These are phyloP conservation scores for Leccinum solheimii DNA, from an alignment of 1,284 basidiomycete species.

Conservation along the genomic window DNA sequence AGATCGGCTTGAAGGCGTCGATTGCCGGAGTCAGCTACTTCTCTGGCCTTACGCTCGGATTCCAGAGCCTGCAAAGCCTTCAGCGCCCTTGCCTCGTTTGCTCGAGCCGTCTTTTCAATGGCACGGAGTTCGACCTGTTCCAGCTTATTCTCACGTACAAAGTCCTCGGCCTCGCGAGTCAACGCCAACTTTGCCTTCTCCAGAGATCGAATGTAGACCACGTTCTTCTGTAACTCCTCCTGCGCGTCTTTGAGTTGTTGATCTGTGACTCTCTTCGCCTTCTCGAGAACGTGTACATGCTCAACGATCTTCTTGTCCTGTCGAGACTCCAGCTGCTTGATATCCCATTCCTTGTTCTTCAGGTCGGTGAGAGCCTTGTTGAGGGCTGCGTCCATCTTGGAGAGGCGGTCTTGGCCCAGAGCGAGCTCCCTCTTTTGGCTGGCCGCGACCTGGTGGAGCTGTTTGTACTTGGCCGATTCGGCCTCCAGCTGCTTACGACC, in stretches of 20 bases:
- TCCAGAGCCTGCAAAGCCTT: conserved; percentile 62
- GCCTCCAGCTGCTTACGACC: conserved; percentile 68
- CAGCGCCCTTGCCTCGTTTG: conserved; percentile 58
- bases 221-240: conserved; percentile 71
- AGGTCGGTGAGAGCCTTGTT: conserved; percentile 79
- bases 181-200: conserved; percentile 81
- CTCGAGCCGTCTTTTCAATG: conserved; percentile 64
- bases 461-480: conserved; percentile 67
- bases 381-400: conserved; percentile 78
- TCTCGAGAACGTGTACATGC: conserved; percentile 96
- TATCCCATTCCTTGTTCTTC: conserved; percentile 82
- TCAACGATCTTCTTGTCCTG: conserved; percentile 99
- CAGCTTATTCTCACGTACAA: conserved; percentile 72
- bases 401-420: conserved; percentile 68
- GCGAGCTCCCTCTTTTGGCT: conserved; percentile 69
- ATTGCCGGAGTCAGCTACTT: conserved; percentile 61
- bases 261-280: conserved; percentile 96
- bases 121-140: conserved; percentile 67
- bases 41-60: conserved; percentile 62
- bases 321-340: conserved; percentile 80
- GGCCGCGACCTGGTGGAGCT: conserved; percentile 69
- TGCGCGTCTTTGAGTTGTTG: conserved; percentile 85
- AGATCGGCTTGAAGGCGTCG: conserved; percentile 63
- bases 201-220: conserved; percentile 77
- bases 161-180: conserved; percentile 83